Conservation (phyloP, 129 eudicot species). For the Dittrichia graveolens region DNA sequence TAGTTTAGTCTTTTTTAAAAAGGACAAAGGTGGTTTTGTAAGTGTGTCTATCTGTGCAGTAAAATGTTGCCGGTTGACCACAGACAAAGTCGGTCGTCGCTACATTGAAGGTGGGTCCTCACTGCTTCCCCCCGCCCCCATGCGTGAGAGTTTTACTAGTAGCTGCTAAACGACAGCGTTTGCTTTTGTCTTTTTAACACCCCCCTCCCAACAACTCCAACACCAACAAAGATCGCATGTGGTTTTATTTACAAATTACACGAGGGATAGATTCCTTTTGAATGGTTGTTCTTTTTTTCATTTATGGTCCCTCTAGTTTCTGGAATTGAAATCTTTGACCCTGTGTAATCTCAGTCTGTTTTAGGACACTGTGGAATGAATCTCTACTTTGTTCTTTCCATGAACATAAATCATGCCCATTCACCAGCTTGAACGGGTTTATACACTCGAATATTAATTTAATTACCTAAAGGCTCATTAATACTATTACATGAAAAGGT, state of each 20-base stretch:
- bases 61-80: constrained; percentile 76
- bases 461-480: too few species aligned
- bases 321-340: neutral
- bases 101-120: constrained; percentile 34
- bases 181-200: neutral
- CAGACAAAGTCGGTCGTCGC: constrained; percentile 50
- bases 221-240: constrained; percentile 31
- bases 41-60: constrained; percentile 40
- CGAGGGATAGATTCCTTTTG: constrained; percentile 22
- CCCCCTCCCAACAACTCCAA: neutral
- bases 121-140: constrained; percentile 27
- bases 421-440: too few species aligned
- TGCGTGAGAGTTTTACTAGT: constrained; percentile 36
- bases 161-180: constrained; percentile 41
- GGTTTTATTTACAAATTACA: constrained; percentile 13
- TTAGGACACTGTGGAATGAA: too few species aligned
- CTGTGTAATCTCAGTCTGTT: neutral
- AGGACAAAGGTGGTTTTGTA: neutral
- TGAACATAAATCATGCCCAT: neutral
- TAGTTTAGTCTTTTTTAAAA: neutral
- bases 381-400: neutral
- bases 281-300: constrained; percentile 7
- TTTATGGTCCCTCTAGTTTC: neutral
- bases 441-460: too few species aligned
- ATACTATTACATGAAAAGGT: too few species aligned